A percentile compares a stretch with the other conserved stretches of the same genome.
phyloP scores from a whole-genome alignment of 1,284 basidiomycete genomes.

The Agaricales sp. region DNA sequence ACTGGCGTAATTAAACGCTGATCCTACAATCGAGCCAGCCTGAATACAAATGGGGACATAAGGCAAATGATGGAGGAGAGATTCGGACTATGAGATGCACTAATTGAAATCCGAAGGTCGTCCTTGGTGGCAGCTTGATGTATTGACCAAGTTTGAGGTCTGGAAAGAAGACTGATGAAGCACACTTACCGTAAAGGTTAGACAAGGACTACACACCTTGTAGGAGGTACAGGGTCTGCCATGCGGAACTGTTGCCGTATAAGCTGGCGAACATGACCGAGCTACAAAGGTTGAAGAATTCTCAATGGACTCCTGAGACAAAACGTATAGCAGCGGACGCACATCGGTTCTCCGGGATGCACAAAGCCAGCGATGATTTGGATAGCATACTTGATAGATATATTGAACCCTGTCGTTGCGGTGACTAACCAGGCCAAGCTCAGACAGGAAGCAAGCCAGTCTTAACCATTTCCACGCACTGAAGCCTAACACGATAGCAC shows the following conservation, averaged over 20 bases:
- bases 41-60: too few species aligned
- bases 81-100: too few species aligned
- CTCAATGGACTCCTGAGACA: too few species aligned
- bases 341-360: conserved; percentile 44
- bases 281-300: conserved; percentile 13
- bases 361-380: conserved; percentile 42
- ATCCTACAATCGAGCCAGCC: conserved; percentile 24
- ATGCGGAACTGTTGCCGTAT: conserved; percentile 36
- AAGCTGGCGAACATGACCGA: conserved; percentile 44
- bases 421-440: conserved; percentile 20
- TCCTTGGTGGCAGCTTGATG: conserved; percentile 37
- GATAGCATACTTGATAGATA: conserved; percentile 37
- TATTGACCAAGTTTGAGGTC: conserved; percentile 38
- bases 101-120: conserved; percentile 40
- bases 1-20: conserved; percentile 38
- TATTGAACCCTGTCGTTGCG: conserved; percentile 39
- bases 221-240: conserved; percentile 36
- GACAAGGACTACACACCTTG: conserved; percentile 23
- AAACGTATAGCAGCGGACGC: conserved; percentile 9
- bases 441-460: conserved; percentile 4
- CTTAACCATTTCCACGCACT: conserved; percentile 21
- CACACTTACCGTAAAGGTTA: not conserved
- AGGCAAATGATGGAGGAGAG: too few species aligned
- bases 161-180: conserved; percentile 6
- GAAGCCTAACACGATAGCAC: conserved; percentile 39